Conservation (phyloP, 1,284 basidiomycete genomes). For the Xerocomus nothofagi region DNA sequence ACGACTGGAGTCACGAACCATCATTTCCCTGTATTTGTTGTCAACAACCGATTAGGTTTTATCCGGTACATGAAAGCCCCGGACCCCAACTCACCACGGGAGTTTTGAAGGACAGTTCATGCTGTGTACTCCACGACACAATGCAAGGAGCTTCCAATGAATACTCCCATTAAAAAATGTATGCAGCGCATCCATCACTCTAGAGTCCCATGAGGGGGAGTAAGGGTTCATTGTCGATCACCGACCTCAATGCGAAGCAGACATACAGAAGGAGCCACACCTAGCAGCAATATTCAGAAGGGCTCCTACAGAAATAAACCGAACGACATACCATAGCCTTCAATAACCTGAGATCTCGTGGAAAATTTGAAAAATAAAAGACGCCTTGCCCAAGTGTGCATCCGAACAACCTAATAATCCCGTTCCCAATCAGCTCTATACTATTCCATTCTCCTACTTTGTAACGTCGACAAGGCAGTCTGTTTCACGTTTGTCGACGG, state of each 20-base stretch:
- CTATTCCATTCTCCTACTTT: background rate
- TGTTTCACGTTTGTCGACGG: too few relatives aligned
- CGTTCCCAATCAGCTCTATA: background rate
- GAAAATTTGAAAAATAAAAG: conserved; percentile 16
- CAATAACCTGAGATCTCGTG: conserved; percentile 13
- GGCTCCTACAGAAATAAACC: background rate
- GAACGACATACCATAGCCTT: conserved; percentile 10
- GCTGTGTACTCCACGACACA: conserved; percentile 5
- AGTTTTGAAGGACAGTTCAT: background rate
- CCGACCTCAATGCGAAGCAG: background rate
- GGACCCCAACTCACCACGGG: conserved; percentile 10
- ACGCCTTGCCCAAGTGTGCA: conserved; percentile 12
- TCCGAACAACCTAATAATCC: conserved; percentile 6
- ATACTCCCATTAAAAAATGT: background rate
- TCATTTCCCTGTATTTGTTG: conserved; percentile 6
- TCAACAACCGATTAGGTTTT: background rate
- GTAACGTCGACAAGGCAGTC: too few relatives aligned
- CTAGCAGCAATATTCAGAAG: conserved; percentile 1
- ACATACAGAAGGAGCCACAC: conserved; percentile 7
- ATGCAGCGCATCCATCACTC: conserved; percentile 1
- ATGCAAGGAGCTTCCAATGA: background rate
- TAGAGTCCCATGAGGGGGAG: background rate
- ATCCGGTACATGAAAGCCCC: background rate
- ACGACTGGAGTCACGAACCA: background rate
- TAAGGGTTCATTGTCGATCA: background rate